Evolutionary conservation across 2,329 filamentous ascomycete genomes (phyloP), one percentile per base, ranked within the genome.

Genomic region (Fusarium sp.): DNA sequence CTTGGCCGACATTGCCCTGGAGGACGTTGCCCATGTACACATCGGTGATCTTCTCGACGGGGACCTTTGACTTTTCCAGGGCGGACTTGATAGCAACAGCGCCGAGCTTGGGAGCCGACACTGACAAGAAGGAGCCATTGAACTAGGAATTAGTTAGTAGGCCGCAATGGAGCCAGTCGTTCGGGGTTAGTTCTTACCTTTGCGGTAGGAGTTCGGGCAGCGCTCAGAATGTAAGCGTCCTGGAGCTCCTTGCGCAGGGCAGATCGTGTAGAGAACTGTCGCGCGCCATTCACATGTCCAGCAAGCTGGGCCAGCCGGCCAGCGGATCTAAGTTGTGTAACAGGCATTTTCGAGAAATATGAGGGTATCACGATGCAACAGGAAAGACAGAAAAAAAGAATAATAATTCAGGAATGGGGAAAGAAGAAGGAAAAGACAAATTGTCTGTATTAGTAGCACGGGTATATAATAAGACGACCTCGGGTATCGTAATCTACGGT

Each of bases 11-110:
- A 20, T 88, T 88, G 46, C 87, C 95, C 80, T 94, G 91, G 42
- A 98, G 87, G 12, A 98, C 96, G 76, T 98, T 97, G 78, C 96
- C 96, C 93, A 98, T 97, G 84, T 98, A 98, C 18, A 98, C 93
- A 81, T 97, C 92, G 69, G 91, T 92, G 76, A 98, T 93, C 78
- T 92, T 92, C 34, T 91, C 89, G 55, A 89, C 80, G 3, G 96
- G 94, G 9, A 98, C 87, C 70, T 89, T 90, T 55, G 94, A 97
- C 81, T 96, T 97, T 73, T 91, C 88, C 56, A 99, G 82, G 28
- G 96, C 96, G 48, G 93, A 92, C 81, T 94, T 96, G 84, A 99
- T 98, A 62, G 94, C 96, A 18, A 90, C 90, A 30, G 95, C 93
- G 72, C 93, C 96, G 48, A 99, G 91, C 76, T 92, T 87, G n/a